Evolutionary conservation across 1,284 basidiomycete genomes (phyloP), one percentile per base, ranked within the genome.

Genomic region (Neolentinus lepideus): DNA sequence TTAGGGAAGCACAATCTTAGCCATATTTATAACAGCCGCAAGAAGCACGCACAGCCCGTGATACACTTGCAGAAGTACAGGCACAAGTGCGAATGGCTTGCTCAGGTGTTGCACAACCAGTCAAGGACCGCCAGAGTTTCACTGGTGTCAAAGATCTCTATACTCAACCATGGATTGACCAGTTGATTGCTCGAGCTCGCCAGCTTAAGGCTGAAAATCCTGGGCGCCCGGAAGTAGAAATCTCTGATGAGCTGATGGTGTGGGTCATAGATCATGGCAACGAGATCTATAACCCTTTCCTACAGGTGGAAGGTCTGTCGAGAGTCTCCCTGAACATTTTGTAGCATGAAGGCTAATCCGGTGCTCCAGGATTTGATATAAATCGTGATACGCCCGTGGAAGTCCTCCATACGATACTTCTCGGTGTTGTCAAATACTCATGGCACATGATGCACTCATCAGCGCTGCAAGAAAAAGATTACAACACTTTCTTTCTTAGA

Each of bases 381-480:
- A 66, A 71, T 57, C 52, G 56, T 0, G 72, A 75, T 54, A 75
- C 71, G 2, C 70, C 71, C 2, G 58, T 61, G 8, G 71, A 75
- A 51, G 64, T 69, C 11, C 61, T 75, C 1, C 72, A 75, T 52
- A 70, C 71, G 6, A 48, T 59, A 22, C 60, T 73, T 0, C 66
- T 75, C n/a, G 72, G 73, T 1, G 54, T 60, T n/a, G 64, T 65
- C n/a, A 75, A 74, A 56, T 75, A 75, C 56, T 26, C 68, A 9
- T 76, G 72, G 73, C 61, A 68, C 53, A 51, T 59, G 3, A 63
- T 64, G 3, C 58, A 59, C 43, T 64, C 60, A 19, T 22, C 22
- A 19, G n/a, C n/a, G n/a, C 68, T 66, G 64, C 60, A 57, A 14
- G 54, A 55, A 8, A 58, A 63, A 9, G 52, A 67, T 24, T 58